Evolutionary conservation across 1,284 basidiomycete genomes (phyloP).

Genomic region (Serendipita sp.): DNA sequence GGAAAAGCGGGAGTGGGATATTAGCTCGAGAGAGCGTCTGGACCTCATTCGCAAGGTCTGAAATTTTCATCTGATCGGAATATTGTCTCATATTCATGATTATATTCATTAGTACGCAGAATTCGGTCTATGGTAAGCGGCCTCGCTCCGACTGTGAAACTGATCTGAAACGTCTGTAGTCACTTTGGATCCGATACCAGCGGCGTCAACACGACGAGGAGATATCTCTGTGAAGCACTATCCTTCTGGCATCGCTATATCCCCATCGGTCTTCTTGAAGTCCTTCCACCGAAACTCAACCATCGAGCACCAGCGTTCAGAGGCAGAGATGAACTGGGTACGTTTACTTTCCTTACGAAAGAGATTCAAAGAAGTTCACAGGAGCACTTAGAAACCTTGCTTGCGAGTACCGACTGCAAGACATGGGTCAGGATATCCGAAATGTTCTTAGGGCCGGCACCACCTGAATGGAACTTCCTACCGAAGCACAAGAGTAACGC

Average conservation of each 20-base stretch:
- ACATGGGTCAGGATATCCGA: conserved; percentile 95
- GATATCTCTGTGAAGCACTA: conserved; percentile 89
- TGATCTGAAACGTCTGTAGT: conserved; percentile 22
- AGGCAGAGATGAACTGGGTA: conserved; percentile 77
- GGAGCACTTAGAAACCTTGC: conserved; percentile 50
- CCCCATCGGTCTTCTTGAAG: conserved; percentile 86
- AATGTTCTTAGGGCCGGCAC: conserved; percentile 75
- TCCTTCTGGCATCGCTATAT: conserved; percentile 93
- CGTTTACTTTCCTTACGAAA: not conserved
- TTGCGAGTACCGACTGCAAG: conserved; percentile 66
- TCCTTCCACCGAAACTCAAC: conserved; percentile 69
- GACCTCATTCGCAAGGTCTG: conserved; percentile 67
- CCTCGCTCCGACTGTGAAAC: not conserved
- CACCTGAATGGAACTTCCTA: conserved; percentile 50
- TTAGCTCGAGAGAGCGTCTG: conserved; percentile 78
- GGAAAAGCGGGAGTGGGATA: conserved; percentile 88
- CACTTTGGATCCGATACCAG: conserved; percentile 86
- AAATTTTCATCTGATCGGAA: conserved; percentile 14
- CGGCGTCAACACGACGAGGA: conserved; percentile 82
- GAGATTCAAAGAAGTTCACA: no score
- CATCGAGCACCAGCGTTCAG: conserved; percentile 78
- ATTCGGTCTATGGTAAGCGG: conserved; percentile 51
- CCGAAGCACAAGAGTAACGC: conserved; percentile 67
- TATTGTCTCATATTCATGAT: not conserved
- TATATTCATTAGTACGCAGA: conserved; percentile 54